Conservation (phyloP, 176 grass and related monocot genomes). For the Microstegium vimineum region DNA sequence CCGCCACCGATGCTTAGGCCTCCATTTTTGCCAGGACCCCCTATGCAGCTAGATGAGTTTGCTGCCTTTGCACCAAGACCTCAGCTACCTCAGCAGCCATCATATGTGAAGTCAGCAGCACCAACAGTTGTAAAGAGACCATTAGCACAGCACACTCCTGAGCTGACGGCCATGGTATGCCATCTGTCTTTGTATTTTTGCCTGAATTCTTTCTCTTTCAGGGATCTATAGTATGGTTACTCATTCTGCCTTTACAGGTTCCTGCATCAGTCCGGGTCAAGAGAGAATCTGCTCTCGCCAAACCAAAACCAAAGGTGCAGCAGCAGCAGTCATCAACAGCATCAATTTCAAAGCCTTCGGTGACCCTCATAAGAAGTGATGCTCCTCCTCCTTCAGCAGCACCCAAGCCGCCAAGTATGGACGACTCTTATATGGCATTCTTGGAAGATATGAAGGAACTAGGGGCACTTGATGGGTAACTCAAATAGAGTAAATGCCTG, state of each 20-base stretch:
- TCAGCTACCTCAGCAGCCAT: constrained; percentile 77
- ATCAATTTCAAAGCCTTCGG: constrained; percentile 40
- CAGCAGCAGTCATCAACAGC: constrained; percentile 37
- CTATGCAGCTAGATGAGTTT: constrained; percentile 54
- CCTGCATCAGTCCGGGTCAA: constrained; percentile 93
- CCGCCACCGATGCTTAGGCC: constrained; percentile 56
- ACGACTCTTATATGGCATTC: constrained; percentile 96
- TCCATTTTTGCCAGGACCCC: constrained; percentile 45
- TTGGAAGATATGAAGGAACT: constrained; percentile 95
- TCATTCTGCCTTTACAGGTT: constrained; percentile 41
- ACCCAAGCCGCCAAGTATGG: constrained; percentile 77
- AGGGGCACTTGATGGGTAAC: constrained; percentile 77
- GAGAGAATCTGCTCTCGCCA: constrained; percentile 78
- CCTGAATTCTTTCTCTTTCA: neutral
- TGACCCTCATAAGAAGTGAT: constrained; percentile 44
- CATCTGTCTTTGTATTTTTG: neutral
- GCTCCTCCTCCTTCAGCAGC: constrained; percentile 22
- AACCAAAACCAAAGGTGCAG: constrained; percentile 68
- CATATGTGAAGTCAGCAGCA: constrained; percentile 96
- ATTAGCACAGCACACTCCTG: constrained; percentile 95
- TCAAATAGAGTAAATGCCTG: neutral
- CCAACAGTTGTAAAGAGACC: constrained; percentile 95
- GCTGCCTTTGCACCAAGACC: constrained; percentile 54
- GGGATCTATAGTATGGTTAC: neutral
- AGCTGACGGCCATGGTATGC: constrained; percentile 95